Evolutionary conservation across 2,329 filamentous ascomycete species (phyloP).

Genomic region (Arthrobotrys pseudoclavata): DNA sequence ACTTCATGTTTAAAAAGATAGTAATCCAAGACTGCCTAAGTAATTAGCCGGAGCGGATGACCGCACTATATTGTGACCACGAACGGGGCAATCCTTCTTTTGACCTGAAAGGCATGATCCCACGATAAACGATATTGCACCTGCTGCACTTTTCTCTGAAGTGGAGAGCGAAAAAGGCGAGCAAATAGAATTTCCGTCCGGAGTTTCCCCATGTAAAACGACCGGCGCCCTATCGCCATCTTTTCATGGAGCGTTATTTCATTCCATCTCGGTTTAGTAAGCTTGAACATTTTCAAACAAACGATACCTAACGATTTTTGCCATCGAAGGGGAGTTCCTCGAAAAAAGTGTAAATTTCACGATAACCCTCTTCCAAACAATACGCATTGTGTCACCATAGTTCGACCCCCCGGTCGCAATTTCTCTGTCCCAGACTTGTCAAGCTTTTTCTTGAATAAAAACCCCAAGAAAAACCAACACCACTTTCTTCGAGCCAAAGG

Average conservation of each 20-base stretch:
- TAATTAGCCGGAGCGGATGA: conserved; percentile 22
- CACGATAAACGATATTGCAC: conserved; percentile 28
- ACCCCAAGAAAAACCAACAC: too few relatives aligned
- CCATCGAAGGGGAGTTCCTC: conserved; percentile 4
- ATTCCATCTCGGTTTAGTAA: conserved; percentile 8
- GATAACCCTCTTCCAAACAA: conserved; percentile 5
- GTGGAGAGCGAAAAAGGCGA: neutral
- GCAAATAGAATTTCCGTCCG: neutral
- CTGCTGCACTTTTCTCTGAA: neutral
- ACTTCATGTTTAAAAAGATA: too few relatives aligned
- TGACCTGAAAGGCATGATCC: neutral
- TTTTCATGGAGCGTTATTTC: conserved; percentile 19
- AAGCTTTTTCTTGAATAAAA: conserved; percentile 6
- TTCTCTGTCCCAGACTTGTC: neutral
- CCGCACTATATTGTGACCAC: neutral
- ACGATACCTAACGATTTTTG: neutral
- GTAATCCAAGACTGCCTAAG: conserved; percentile 15
- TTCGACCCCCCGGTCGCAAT: conserved; percentile 4
- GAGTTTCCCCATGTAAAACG: neutral
- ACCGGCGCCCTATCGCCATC: neutral
- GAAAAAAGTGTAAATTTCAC: neutral
- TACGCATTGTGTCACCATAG: conserved; percentile 16
- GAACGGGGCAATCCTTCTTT: too few relatives aligned
- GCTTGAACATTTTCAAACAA: conserved; percentile 1
- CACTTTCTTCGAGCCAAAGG: neutral